Base-by-base conservation (phyloP, 768 basidiomycete genomes). In the Hericium rajendrae region DNA sequence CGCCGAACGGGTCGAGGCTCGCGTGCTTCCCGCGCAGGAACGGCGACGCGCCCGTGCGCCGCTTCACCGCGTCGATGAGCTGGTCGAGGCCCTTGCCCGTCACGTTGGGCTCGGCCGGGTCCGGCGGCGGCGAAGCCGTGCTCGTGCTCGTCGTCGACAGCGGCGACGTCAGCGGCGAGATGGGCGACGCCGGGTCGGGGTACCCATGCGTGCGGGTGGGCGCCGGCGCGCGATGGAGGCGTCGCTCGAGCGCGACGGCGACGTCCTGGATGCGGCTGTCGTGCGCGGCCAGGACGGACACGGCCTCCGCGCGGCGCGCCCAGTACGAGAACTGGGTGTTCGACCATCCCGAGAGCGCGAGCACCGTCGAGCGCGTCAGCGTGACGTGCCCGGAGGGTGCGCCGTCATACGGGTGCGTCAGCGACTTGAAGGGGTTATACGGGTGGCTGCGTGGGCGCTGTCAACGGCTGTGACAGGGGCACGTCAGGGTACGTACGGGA, bases 261-360 rank as follows among this genome's bases (percentile, higher is more conserved):
- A 79, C 74, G 24, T 72, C 67, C 22, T 65, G 70, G 43, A 78
- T 68, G 43, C 72, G 73, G 40, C 67, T 66, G 59, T 78, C 77
- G 48, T 74, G 70, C 40, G 68, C 59, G 15, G 72, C 69, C 32
- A 78, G 70, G 40, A 79, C 77, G 51, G 76, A 77, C 48, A 78
- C 73, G 28, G 75, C 77, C 64, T 79, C 78, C 5, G 73, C 67
- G 32, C 77, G 76, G 53, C 77, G 76, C n/a, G 77, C 75, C 78
- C 77, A 78, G 58, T 79, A 79, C 49, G 77, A 79, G 52, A 78
- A 78, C 57, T 79, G 78, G 9, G 77, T 78, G 52, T 79, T 78
- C 18, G 78, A 79, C 77, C 77, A 79, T 57, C 77, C 77, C 5
- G 77, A 77, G 52, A 78, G 71, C 48, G 73, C 66, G 52, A 78